Percentiles rank a stretch among this genome's conserved stretches.
These are phyloP conservation scores for Hydnomerulius pinastri DNA, from an alignment of 768 basidiomycete species.

Conservation along the genomic window DNA sequence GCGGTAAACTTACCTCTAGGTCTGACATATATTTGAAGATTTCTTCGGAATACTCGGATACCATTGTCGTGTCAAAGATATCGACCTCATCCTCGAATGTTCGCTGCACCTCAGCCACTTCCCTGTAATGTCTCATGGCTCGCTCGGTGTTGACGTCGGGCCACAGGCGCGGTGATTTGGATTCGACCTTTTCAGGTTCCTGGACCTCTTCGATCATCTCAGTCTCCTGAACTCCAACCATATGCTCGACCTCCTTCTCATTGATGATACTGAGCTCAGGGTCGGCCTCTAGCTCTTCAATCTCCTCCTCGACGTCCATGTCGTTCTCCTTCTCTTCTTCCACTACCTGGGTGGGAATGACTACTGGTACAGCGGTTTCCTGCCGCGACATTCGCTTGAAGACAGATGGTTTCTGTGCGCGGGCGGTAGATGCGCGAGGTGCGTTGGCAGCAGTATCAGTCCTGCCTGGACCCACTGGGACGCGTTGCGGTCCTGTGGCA, in stretches of 20 bases:
- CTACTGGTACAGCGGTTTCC: conserved; percentile 44
- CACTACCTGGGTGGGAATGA: conserved; percentile 39
- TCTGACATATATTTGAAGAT: conserved; percentile 96
- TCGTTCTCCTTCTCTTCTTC: conserved; percentile 52
- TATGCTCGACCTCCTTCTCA: conserved; percentile 63
- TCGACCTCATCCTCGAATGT: conserved; percentile 73
- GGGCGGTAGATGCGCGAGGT: conserved; percentile 33
- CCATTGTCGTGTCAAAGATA: conserved; percentile 83
- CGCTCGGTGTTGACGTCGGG: conserved; percentile 71
- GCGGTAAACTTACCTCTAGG: conserved; percentile 68
- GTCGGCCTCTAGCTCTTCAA: conserved; percentile 37
- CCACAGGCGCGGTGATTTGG: conserved; percentile 60
- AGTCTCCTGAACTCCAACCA: conserved; percentile 50
- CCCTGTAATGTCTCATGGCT: conserved; percentile 54
- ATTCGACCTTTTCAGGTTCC: conserved; percentile 37
- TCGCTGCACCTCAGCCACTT: conserved; percentile 65
- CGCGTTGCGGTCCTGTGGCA: conserved; percentile 63
- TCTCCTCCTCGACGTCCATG: conserved; percentile 61
- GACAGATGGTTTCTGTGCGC: conserved; percentile 32
- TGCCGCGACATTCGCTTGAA: conserved; percentile 45
- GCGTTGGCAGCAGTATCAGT: conserved; percentile 45
- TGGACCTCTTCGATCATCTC: conserved; percentile 46
- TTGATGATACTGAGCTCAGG: conserved; percentile 43
- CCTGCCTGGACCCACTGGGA: conserved; percentile 65
- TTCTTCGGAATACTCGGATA: conserved; percentile 97